phyloP scores from a whole-genome alignment of 805 yeast genomes.

The Schizosaccharomyces octosporus region DNA sequence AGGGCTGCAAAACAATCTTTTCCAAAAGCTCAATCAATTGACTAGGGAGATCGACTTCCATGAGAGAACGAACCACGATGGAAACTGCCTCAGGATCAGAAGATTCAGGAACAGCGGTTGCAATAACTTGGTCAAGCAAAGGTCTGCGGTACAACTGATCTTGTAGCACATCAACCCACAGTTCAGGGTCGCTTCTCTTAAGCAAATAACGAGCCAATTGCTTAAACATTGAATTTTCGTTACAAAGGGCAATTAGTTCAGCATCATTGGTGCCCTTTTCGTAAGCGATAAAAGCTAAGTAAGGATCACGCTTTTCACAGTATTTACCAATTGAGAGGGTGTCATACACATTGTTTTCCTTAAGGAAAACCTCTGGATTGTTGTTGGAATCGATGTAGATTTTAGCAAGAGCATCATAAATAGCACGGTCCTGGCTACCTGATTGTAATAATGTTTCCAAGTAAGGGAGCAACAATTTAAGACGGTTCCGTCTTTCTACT shows the following conservation, averaged over 20 bases:
- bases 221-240: slow-evolving; percentile 93
- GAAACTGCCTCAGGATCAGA: slow-evolving; percentile 85
- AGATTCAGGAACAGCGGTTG: slow-evolving; percentile 86
- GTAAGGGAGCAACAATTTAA: slow-evolving; percentile 77
- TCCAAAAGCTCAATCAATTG: slow-evolving; percentile 87
- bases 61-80: slow-evolving; percentile 77
- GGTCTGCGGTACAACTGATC: slow-evolving; percentile 76
- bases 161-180: slow-evolving; percentile 64
- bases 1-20: slow-evolving; percentile 87
- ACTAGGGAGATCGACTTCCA: slow-evolving; percentile 79
- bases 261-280: slow-evolving; percentile 83
- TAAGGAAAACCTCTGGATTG: slow-evolving; percentile 87
- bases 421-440: slow-evolving; percentile 60
- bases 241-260: slow-evolving; percentile 75
- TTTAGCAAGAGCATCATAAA: slow-evolving; percentile 85
- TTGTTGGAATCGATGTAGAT: slow-evolving; percentile 94
- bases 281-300: slow-evolving; percentile 88
- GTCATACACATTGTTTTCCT: slow-evolving; percentile 72
- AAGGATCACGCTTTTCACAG: slow-evolving; percentile 98
- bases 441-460: slow-evolving; percentile 65
- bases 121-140: slow-evolving; percentile 78
- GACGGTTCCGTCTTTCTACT: slow-evolving; percentile 88
- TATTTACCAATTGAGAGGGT: slow-evolving; percentile 90
- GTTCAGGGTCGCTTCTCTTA: slow-evolving; percentile 55
- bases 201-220: slow-evolving; percentile 94